Evolutionary conservation across 495 filamentous ascomycete genomes (phyloP), one percentile per base, ranked within the genome.

Genomic region (Aspergillus bertholletiae): DNA sequence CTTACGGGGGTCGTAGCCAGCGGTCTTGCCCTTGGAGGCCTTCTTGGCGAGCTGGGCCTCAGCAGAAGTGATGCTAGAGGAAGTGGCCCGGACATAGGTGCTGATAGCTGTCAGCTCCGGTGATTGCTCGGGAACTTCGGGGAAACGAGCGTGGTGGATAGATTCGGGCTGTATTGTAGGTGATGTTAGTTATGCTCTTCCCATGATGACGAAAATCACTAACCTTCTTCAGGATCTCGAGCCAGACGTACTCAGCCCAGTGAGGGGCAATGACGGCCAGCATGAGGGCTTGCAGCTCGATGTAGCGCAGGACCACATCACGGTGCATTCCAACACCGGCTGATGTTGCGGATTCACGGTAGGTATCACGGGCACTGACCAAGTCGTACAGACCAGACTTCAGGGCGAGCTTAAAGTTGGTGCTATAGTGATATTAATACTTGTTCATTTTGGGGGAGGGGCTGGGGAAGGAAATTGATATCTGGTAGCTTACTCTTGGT

Each of bases 201-300:
- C 11, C 8, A 44, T 24, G 39, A 52, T 13, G 32, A 37, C n/a
- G 13, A 7, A 5, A 34, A n/a, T 17, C n/a, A 53, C 68, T 64
- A 49, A 82, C 80, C 72, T 96, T 87, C 55, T 84, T 79, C 54
- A 98, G 84, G 11, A 97, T 79, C 70, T 97, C 91, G 34, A 85
- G 82, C 89, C 90, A 97, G 63, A 98, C 83, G 67, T 95, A 89
- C 61, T 97, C 94, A 48, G 90, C 79, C 88, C 91, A 98, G 74
- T 98, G 94, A 48, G 94, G 94, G 9, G 92, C 87, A 57, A 94
- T 86, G 27, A 87, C 84, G 8, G 85, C 80, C 48, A 96, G 74
- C 58, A 94, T 74, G 35, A 94, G 79, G 48, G 89, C 85, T 71
- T 97, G 93, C n/a, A 94, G 80, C 67, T 91, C 84, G 54, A 94